These are phyloP conservation scores for Arthromyces matolae DNA, from an alignment of 768 basidiomycete genomes.

Conservation along the genomic window DNA sequence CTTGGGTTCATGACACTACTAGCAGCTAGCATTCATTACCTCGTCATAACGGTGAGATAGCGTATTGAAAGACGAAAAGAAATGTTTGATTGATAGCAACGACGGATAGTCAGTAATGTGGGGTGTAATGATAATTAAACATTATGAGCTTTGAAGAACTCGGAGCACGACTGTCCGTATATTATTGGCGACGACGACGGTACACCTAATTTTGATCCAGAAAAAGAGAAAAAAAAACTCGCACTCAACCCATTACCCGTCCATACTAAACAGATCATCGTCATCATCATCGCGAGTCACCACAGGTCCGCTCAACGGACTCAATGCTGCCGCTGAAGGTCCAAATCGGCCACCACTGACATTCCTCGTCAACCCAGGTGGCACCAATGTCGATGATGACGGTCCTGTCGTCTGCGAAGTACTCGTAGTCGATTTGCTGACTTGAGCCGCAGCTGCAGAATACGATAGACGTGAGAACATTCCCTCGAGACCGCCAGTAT, in stretches of 20 bases:
- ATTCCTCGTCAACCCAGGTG: conserved; percentile 37
- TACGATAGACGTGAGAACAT: conserved; percentile 58
- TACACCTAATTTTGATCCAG: conserved; percentile 4
- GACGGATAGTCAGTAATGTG: background rate
- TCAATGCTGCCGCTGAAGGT: conserved; percentile 35
- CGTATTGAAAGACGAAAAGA: too few relatives aligned
- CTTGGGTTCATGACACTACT: too few relatives aligned
- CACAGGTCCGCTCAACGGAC: conserved; percentile 61
- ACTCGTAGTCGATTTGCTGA: conserved; percentile 17
- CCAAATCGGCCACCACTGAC: conserved; percentile 35
- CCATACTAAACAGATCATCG: conserved; percentile 67
- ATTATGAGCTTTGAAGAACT: background rate
- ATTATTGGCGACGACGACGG: background rate
- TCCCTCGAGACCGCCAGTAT: conserved; percentile 35
- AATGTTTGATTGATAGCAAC: too few relatives aligned
- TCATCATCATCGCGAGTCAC: conserved; percentile 61
- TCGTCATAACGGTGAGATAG: too few relatives aligned
- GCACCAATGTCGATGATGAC: conserved; percentile 22
- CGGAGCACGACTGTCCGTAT: background rate
- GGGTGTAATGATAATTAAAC: background rate
- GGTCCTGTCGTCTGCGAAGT: conserved; percentile 13
- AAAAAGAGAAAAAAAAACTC: background rate
- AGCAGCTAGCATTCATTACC: too few relatives aligned
- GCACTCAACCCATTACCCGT: conserved; percentile 29
- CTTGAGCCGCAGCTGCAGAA: conserved; percentile 37